Evolutionary conservation across 768 basidiomycete genomes (phyloP).

Genomic region (Tylopilus felleus): DNA sequence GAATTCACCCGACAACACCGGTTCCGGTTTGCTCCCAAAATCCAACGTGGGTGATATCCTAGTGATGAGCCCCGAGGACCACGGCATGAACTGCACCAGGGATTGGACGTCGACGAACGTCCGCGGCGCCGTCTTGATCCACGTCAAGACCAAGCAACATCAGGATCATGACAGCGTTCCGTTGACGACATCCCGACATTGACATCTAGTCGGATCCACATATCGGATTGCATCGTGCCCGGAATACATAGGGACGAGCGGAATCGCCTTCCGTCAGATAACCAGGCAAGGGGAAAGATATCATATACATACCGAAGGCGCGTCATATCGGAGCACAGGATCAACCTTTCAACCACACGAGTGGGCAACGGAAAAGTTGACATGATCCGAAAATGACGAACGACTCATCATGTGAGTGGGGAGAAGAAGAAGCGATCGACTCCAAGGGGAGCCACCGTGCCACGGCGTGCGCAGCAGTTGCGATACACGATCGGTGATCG

Average conservation of each 20-base stretch:
- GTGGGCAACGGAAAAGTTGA: neutral
- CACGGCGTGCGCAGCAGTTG: neutral
- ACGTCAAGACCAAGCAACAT: neutral
- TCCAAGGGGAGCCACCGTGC: neutral
- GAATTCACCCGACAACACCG: neutral
- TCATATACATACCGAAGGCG: neutral
- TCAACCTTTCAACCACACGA: neutral
- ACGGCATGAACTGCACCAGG: neutral
- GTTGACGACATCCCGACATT: neutral
- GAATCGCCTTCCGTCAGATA: neutral
- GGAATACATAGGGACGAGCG: neutral
- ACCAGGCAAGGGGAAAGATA: neutral
- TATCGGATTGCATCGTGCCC: neutral
- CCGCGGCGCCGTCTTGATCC: neutral
- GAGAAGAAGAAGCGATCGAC: neutral
- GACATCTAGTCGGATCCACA: neutral
- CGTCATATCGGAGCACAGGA: neutral
- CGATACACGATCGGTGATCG: constrained; percentile 1
- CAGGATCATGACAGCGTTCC: neutral
- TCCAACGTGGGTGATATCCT: no score
- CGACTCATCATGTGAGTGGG: neutral
- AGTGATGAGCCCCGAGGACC: neutral
- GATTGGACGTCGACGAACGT: neutral
- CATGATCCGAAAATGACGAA: neutral
- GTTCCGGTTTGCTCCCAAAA: neutral